These are phyloP conservation scores for Sphagnurus paluster DNA, from an alignment of 1,284 basidiomycete genomes.

Conservation along the genomic window DNA sequence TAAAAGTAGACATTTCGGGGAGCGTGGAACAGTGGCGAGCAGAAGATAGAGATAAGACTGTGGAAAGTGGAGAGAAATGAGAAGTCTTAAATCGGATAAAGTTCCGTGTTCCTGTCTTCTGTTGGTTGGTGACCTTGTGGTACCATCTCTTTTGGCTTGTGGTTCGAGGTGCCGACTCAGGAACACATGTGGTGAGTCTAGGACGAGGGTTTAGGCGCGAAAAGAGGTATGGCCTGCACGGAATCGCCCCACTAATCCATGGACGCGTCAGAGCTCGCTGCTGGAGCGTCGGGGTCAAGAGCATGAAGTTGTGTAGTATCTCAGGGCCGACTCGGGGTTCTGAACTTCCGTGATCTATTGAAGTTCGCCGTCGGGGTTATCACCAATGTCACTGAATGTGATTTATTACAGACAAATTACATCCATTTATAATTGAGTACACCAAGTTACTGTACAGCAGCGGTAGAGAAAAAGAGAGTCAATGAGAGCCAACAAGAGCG, in stretches of 20 bases:
- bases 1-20: slow-evolving; percentile 16
- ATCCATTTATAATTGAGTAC: not conserved
- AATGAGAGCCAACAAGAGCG: not conserved
- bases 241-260: slow-evolving; percentile 9
- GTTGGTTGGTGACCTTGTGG: slow-evolving; percentile 18
- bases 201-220: slow-evolving; percentile 1
- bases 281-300: slow-evolving; percentile 11
- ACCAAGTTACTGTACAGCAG: not conserved
- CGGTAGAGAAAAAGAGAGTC: not conserved
- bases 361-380: not conserved
- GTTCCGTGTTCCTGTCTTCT: slow-evolving; percentile 13
- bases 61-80: slow-evolving; percentile 9
- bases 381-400: not conserved
- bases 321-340: slow-evolving; percentile 12
- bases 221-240: slow-evolving; percentile 5
- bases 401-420: not conserved
- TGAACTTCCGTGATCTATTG: no score
- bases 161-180: slow-evolving; percentile 11
- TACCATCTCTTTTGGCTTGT: slow-evolving; percentile 11
- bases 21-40: slow-evolving; percentile 13
- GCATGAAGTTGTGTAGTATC: slow-evolving; percentile 17
- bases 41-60: slow-evolving; percentile 8
- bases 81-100: slow-evolving; percentile 13
- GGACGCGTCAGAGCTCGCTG: slow-evolving; percentile 12
- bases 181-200: slow-evolving; percentile 1